Percentiles rank a stretch among this genome's conserved stretches.
These are phyloP conservation scores for Eucalyptus brandiana DNA, from an alignment of 345 rosid genomes.

Conservation along the genomic window DNA sequence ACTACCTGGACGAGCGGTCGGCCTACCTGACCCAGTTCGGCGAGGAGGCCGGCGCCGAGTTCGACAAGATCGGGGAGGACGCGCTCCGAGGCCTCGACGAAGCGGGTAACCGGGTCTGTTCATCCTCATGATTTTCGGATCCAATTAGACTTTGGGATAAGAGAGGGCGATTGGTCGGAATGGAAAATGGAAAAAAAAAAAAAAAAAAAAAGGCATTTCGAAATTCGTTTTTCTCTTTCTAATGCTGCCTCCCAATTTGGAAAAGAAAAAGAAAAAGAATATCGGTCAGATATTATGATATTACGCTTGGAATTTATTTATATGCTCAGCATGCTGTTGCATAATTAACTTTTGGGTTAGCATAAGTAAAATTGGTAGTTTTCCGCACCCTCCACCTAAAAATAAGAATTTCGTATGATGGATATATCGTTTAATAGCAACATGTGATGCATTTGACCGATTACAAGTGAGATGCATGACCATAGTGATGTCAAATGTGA, in stretches of 20 bases:
- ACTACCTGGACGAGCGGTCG: conserved; percentile 73
- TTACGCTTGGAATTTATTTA: background rate
- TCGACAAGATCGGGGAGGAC: conserved; percentile 84
- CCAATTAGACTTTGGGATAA: background rate
- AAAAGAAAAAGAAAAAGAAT: background rate
- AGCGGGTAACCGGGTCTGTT: conserved; percentile 72
- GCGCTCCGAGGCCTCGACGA: conserved; percentile 84
- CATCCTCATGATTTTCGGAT: background rate
- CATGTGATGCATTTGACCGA: background rate
- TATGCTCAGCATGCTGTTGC: background rate
- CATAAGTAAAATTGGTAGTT: background rate
- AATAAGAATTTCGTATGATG: background rate
- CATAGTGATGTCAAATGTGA: background rate
- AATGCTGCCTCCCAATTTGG: background rate
- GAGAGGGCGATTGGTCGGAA: background rate
- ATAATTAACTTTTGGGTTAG: background rate
- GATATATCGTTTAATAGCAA: background rate
- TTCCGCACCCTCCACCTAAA: background rate
- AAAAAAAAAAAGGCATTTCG: background rate
- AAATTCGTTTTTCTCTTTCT: background rate
- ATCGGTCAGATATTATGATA: background rate
- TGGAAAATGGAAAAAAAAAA: no score
- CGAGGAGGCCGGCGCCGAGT: conserved; percentile 75
- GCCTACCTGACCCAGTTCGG: conserved; percentile 67
- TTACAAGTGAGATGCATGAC: background rate